Base-by-base conservation (phyloP, 164 flowering plant species). In the Tetracentron sinense region DNA sequence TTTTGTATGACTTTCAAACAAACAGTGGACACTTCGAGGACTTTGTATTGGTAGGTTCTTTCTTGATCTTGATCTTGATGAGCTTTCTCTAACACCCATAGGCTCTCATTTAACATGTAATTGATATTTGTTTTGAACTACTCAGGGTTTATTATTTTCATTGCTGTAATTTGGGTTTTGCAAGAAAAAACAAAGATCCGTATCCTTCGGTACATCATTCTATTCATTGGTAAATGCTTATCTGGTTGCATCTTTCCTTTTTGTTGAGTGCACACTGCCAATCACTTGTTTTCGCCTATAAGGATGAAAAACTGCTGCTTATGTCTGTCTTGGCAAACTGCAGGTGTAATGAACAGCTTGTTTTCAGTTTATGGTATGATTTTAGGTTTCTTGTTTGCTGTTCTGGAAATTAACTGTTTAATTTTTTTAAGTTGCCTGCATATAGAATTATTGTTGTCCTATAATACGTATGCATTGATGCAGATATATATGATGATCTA, bases 311-410 rank as follows among this genome's bases (percentile, higher is more conserved):
- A 2, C 15, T 19, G 35, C 33, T 44, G 25, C 63, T 71, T 49
- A 67, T 53, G 10, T 58, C 25, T 54, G n/a, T 33, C 71, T 20
- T 72, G 59, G 52, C 8, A 12, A 19, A 56, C 42, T 75, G 70
- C 88, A 88, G 97, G 95, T 77, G 95, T 90, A 31, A 90, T 91
- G 96, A 91, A 91, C 84, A 88, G 93, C 75, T 72, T 91, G 78
- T 91, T 91, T 69, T 88, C 97, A 29, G 85, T 91, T 56, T 88
- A 85, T 66, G 97, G 95, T 88, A 85, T 25, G 72, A 42, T 58
- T 57, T 56, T 29, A 7, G 25, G 17, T 42, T 47, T 51, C 47
- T 12, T 54, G 29, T 64, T 52, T 47, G n/a, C 20, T 65, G 31
- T 58, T 12, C 2, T 60, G 14, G 47, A 42, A 46, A 42, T 53